A percentile compares a stretch with the other conserved stretches of the same genome.
phyloP scores from a whole-genome alignment of 768 basidiomycete species.

The Ephemerocybe angulata region DNA sequence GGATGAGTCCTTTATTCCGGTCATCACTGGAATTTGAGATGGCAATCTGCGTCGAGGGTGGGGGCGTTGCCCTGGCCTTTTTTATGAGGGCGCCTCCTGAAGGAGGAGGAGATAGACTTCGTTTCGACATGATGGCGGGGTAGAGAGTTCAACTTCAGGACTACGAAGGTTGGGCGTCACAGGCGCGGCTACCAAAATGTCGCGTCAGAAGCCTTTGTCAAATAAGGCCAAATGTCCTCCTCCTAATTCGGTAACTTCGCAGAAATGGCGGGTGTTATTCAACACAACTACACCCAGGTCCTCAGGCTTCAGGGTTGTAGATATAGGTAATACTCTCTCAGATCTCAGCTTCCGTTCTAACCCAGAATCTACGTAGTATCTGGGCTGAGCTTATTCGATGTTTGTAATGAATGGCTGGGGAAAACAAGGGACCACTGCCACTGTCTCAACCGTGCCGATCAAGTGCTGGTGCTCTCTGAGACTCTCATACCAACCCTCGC shows the following conservation, averaged over 20 bases:
- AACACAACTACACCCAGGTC: too few relatives aligned
- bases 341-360: too few relatives aligned
- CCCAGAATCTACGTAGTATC: too few relatives aligned
- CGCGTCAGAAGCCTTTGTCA: slow-evolving; percentile 3
- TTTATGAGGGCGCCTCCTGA: slow-evolving; percentile 55
- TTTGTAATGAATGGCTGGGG: too few relatives aligned
- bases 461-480: too few relatives aligned
- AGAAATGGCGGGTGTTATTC: too few relatives aligned
- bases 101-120: slow-evolving; percentile 54
- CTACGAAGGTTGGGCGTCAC: neutral
- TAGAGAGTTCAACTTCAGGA: neutral
- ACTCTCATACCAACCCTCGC: too few relatives aligned
- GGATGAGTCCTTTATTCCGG: slow-evolving; percentile 72
- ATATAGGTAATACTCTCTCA: too few relatives aligned
- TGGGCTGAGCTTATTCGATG: too few relatives aligned
- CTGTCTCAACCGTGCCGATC: too few relatives aligned
- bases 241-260: too few relatives aligned
- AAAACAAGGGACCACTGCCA: too few relatives aligned
- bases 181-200: neutral
- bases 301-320: neutral
- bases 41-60: slow-evolving; percentile 59
- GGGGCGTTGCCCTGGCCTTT: slow-evolving; percentile 50
- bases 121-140: slow-evolving; percentile 61
- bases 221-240: neutral
- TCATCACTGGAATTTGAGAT: slow-evolving; percentile 76